Conservation (phyloP, 2,329 filamentous ascomycete genomes). For the Colletotrichum sp. region DNA sequence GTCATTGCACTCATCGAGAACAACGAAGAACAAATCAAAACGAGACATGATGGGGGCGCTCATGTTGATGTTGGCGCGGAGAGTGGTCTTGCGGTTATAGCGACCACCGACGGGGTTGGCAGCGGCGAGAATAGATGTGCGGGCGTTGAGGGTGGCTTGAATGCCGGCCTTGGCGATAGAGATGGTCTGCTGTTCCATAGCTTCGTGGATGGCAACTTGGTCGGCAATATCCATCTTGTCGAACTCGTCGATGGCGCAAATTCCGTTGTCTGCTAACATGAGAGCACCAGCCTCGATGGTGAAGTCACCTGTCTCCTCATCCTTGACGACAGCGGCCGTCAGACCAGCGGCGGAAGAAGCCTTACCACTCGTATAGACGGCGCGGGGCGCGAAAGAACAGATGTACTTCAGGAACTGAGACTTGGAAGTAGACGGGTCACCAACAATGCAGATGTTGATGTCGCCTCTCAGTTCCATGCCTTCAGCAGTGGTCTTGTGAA, state of each 20-base stretch:
- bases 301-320: constrained; percentile 98
- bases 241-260: constrained; percentile 98
- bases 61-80: constrained; percentile 98
- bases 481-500: constrained; percentile 89
- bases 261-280: constrained; percentile 96
- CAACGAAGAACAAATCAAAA: constrained; percentile 98
- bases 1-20: constrained; percentile 96
- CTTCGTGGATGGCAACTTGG: constrained; percentile 99
- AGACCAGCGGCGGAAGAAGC: constrained; percentile 97
- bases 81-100: constrained; percentile 95
- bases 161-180: constrained; percentile 99
- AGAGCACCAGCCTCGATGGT: constrained; percentile 98
- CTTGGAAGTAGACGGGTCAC: constrained; percentile 95
- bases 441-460: constrained; percentile 98
- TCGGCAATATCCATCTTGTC: constrained; percentile 99
- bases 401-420: constrained; percentile 99
- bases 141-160: constrained; percentile 94
- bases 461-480: constrained; percentile 96
- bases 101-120: constrained; percentile 95
- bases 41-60: constrained; percentile 98
- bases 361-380: constrained; percentile 97
- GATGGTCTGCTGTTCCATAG: constrained; percentile 99
- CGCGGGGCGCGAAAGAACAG: constrained; percentile 93
- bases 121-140: constrained; percentile 93
- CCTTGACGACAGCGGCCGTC: constrained; percentile 95